phyloP scores from a whole-genome alignment of 2,329 filamentous ascomycete species.

The Chalara sp. region DNA sequence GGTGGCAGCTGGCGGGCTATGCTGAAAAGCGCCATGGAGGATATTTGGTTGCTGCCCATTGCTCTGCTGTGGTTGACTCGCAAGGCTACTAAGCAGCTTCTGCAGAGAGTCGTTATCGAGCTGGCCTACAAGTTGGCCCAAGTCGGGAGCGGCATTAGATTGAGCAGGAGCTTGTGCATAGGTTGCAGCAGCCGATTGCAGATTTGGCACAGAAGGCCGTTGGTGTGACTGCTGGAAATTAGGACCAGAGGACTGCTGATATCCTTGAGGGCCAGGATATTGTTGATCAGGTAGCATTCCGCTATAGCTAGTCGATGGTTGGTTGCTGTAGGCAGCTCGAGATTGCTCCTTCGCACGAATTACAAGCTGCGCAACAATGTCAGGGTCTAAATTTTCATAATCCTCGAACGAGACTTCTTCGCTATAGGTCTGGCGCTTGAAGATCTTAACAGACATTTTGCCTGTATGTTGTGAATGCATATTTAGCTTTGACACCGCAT shows the following conservation, averaged over 20 bases:
- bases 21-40: background rate
- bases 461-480: slow-evolving; percentile 60
- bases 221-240: background rate
- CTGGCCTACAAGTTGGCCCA: slow-evolving; percentile 59
- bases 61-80: slow-evolving; percentile 17
- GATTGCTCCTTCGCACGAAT: slow-evolving; percentile 56
- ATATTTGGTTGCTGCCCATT: too few species aligned
- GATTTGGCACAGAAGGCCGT: background rate
- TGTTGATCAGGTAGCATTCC: background rate
- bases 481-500: slow-evolving; percentile 74
- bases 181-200: background rate
- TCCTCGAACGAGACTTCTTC: slow-evolving; percentile 79
- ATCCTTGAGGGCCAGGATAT: slow-evolving; percentile 13
- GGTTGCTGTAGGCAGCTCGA: background rate
- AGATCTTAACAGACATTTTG: slow-evolving; percentile 77
- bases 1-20: slow-evolving; percentile 12
- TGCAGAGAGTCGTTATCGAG: slow-evolving; percentile 67
- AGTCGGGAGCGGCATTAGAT: slow-evolving; percentile 39
- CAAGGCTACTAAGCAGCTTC: slow-evolving; percentile 57
- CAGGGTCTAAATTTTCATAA: slow-evolving; percentile 76
- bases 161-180: slow-evolving; percentile 21
- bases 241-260: background rate
- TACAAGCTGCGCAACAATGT: slow-evolving; percentile 74
- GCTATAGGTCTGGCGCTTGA: slow-evolving; percentile 69
- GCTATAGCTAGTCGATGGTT: background rate